These are phyloP conservation scores for Backusella parvicylindrica DNA, from an alignment of 192 early-diverging fungal genomes.

Conservation along the genomic window DNA sequence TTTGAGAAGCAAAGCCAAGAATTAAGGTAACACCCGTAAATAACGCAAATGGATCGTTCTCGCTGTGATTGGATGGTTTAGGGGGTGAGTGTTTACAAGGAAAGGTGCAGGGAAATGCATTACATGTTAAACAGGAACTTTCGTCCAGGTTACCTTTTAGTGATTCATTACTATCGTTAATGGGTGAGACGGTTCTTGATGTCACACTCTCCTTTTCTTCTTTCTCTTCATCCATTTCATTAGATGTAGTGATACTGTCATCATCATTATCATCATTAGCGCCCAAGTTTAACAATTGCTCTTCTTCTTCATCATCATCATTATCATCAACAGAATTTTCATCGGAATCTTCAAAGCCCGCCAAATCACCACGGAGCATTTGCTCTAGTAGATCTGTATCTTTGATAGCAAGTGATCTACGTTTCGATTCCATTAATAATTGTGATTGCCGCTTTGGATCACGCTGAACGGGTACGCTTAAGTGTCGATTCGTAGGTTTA, in stretches of 20 bases:
- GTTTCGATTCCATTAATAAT: slow-evolving; percentile 35
- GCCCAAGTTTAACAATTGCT: background rate
- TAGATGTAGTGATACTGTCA: background rate
- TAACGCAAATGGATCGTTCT: slow-evolving; percentile 13
- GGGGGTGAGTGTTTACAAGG: background rate
- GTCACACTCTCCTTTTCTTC: background rate
- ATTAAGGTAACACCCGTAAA: slow-evolving; percentile 27
- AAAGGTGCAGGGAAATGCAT: slow-evolving; percentile 10
- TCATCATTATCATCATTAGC: background rate
- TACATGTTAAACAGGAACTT: slow-evolving; percentile 5
- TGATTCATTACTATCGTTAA: background rate
- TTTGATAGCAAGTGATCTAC: slow-evolving; percentile 29
- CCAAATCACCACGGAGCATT: slow-evolving; percentile 37
- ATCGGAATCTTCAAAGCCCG: slow-evolving; percentile 3
- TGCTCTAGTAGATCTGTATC: slow-evolving; percentile 31
- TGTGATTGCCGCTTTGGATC: slow-evolving; percentile 35
- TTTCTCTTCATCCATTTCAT: background rate
- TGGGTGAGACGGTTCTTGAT: background rate
- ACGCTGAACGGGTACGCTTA: background rate
- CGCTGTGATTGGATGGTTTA: background rate
- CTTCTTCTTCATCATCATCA: background rate
- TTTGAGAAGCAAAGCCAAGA: slow-evolving; percentile 23
- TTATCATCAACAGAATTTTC: background rate
- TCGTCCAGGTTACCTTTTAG: slow-evolving; percentile 2
- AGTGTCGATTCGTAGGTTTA: background rate